phyloP scores from a whole-genome alignment of 768 basidiomycete species.

The Sporobolomyces phaffii region DNA sequence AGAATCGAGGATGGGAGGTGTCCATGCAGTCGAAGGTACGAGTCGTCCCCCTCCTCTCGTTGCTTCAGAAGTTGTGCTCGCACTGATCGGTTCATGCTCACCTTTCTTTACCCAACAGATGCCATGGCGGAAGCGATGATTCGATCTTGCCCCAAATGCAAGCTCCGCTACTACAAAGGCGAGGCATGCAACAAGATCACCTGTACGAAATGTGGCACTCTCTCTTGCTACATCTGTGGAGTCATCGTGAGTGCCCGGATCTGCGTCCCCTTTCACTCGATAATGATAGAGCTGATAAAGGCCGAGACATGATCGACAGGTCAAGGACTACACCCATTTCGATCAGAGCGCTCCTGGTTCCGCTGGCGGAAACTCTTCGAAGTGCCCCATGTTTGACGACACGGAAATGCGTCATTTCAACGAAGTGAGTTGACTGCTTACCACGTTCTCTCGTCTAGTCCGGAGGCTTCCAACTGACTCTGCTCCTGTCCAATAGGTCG shows the following conservation, averaged over 20 bases:
- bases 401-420: conserved; percentile 11
- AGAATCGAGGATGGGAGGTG: conserved; percentile 44
- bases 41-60: not conserved
- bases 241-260: not conserved
- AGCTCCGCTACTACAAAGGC: conserved; percentile 45
- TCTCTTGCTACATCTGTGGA: conserved; percentile 48
- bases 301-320: conserved; percentile 1
- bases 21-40: conserved; percentile 44
- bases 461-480: too few species aligned
- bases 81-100: not conserved
- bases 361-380: not conserved
- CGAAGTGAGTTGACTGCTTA: conserved; percentile 1
- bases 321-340: conserved; percentile 37
- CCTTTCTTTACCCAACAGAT: conserved; percentile 42
- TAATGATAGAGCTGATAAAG: not conserved
- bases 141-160: conserved; percentile 47
- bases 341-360: not conserved
- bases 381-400: conserved; percentile 32
- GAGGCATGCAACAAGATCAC: conserved; percentile 41
- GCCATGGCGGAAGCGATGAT: conserved; percentile 48
- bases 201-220: conserved; percentile 35
- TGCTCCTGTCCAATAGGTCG: conserved; percentile 25
- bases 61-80: too few species aligned
- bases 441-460: not conserved
- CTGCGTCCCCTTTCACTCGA: not conserved